Conservation (phyloP, 352 stramenopile species). For the Globisporangium heterothallicum region DNA sequence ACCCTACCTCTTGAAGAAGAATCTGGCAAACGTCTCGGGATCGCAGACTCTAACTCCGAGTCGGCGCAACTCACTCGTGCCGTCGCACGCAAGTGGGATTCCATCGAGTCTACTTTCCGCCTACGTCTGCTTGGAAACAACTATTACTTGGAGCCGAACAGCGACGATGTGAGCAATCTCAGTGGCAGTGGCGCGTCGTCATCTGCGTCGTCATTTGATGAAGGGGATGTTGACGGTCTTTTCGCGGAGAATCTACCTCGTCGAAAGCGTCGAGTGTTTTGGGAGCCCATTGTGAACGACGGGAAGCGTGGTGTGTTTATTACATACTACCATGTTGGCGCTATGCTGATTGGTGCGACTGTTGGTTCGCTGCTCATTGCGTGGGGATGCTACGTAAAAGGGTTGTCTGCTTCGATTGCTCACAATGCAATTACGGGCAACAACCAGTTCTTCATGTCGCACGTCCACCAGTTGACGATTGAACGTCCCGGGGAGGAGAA, state of each 20-base stretch:
- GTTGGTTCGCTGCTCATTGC: slow-evolving; percentile 50
- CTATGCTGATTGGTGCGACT: slow-evolving; percentile 43
- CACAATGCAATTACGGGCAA: slow-evolving; percentile 56
- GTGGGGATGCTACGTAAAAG: slow-evolving; percentile 74
- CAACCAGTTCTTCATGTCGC: slow-evolving; percentile 57
- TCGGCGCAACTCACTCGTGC: slow-evolving; percentile 20
- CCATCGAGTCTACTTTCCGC: slow-evolving; percentile 42
- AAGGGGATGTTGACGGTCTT: slow-evolving; percentile 18
- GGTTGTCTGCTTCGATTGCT: slow-evolving; percentile 57
- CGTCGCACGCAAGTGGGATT: slow-evolving; percentile 15
- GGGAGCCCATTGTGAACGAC: slow-evolving; percentile 69
- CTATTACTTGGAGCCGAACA: slow-evolving; percentile 56
- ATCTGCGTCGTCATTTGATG: slow-evolving; percentile 18
- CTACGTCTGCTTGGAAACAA: slow-evolving; percentile 48
- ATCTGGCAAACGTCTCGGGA: neutral
- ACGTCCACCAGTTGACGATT: slow-evolving; percentile 66
- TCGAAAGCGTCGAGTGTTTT: slow-evolving; percentile 37
- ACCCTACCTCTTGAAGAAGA: slow-evolving; percentile 3
- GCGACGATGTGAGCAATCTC: slow-evolving; percentile 23
- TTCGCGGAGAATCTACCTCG: slow-evolving; percentile 15
- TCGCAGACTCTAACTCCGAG: neutral
- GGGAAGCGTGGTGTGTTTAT: slow-evolving; percentile 78
- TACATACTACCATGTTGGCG: slow-evolving; percentile 68
- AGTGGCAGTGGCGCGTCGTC: slow-evolving; percentile 8
- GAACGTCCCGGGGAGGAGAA: slow-evolving; percentile 58